Percentiles rank a stretch among this genome's conserved stretches.
phyloP scores from a whole-genome alignment of 2,329 filamentous ascomycete genomes.

The Neonectria sp. region DNA sequence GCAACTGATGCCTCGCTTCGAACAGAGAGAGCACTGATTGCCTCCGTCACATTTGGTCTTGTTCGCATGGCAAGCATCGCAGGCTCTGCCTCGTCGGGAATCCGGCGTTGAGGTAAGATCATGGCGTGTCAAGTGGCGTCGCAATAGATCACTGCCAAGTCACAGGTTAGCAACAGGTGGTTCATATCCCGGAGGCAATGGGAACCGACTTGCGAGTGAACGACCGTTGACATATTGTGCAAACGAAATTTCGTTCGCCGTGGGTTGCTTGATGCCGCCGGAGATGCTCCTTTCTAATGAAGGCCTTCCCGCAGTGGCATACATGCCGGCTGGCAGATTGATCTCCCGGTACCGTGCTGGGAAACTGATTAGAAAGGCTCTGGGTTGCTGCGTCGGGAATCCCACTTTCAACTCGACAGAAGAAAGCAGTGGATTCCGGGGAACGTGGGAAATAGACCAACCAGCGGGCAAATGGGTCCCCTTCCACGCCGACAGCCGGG shows the following conservation, averaged over 20 bases:
- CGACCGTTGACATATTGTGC: slow-evolving; percentile 55
- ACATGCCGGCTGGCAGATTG: slow-evolving; percentile 44
- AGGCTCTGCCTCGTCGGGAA: slow-evolving; percentile 56
- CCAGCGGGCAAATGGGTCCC: slow-evolving; percentile 28
- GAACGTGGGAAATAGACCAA: slow-evolving; percentile 23
- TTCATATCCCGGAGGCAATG: neutral
- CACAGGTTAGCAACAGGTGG: slow-evolving; percentile 9
- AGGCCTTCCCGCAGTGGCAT: slow-evolving; percentile 58
- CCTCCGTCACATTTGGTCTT: slow-evolving; percentile 63
- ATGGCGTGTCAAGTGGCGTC: slow-evolving; percentile 56
- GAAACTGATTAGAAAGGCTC: slow-evolving; percentile 21
- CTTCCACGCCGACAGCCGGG: slow-evolving; percentile 25
- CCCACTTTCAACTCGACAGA: slow-evolving; percentile 25
- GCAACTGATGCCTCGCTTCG: slow-evolving; percentile 56
- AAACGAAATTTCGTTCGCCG: slow-evolving; percentile 52
- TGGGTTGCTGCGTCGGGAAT: slow-evolving; percentile 19
- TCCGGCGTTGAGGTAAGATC: slow-evolving; percentile 50
- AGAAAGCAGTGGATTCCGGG: slow-evolving; percentile 17
- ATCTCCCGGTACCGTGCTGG: slow-evolving; percentile 8
- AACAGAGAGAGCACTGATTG: slow-evolving; percentile 56
- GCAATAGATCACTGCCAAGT: slow-evolving; percentile 53
- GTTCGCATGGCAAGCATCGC: slow-evolving; percentile 60
- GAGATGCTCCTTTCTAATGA: slow-evolving; percentile 59
- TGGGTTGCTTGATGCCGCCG: slow-evolving; percentile 58
- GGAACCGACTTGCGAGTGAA: slow-evolving; percentile 57